These are phyloP conservation scores for Kuraishia borneana DNA, from an alignment of 805 yeast genomes.

Conservation along the genomic window DNA sequence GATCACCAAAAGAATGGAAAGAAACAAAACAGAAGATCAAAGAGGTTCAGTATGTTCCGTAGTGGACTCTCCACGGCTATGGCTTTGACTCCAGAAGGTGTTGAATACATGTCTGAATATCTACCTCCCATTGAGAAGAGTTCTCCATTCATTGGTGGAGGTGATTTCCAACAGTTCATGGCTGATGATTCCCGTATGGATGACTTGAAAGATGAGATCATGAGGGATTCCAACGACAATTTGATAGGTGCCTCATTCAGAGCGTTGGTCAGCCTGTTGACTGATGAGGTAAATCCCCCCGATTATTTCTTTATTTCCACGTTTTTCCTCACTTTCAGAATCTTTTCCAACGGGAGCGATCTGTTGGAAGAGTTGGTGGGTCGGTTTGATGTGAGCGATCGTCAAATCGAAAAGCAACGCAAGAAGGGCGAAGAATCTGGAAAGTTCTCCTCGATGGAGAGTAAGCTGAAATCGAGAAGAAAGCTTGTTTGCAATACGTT, in stretches of 20 bases:
- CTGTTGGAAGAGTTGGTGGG: constrained; percentile 56
- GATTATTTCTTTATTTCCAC: constrained; percentile 61
- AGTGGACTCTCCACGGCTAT: constrained; percentile 39
- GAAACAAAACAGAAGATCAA: constrained; percentile 17
- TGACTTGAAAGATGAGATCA: constrained; percentile 28
- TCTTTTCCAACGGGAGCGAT: constrained; percentile 56
- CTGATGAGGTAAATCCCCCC: constrained; percentile 55
- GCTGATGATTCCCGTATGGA: constrained; percentile 1
- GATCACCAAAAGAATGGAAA: constrained; percentile 15
- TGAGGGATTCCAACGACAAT: constrained; percentile 37
- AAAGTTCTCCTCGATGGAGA: constrained; percentile 26
- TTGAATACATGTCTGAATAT: constrained; percentile 25
- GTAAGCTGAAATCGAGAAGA: constrained; percentile 47
- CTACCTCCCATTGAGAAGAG: constrained; percentile 9
- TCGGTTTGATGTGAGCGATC: constrained; percentile 46
- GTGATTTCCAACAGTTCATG: constrained; percentile 11
- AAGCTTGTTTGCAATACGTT: constrained; percentile 57
- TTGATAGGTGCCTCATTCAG: constrained; percentile 63
- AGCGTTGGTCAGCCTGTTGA: constrained; percentile 52
- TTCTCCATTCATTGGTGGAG: constrained; percentile 17
- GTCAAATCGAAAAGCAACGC: constrained; percentile 17
- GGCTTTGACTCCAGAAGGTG: constrained; percentile 35
- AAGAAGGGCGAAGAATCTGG: constrained; percentile 18
- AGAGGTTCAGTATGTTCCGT: constrained; percentile 38
- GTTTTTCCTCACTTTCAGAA: constrained; percentile 66